Evolutionary conservation across 352 stramenopile genomes (phyloP).

Genomic region (Pythium plurisporium): DNA sequence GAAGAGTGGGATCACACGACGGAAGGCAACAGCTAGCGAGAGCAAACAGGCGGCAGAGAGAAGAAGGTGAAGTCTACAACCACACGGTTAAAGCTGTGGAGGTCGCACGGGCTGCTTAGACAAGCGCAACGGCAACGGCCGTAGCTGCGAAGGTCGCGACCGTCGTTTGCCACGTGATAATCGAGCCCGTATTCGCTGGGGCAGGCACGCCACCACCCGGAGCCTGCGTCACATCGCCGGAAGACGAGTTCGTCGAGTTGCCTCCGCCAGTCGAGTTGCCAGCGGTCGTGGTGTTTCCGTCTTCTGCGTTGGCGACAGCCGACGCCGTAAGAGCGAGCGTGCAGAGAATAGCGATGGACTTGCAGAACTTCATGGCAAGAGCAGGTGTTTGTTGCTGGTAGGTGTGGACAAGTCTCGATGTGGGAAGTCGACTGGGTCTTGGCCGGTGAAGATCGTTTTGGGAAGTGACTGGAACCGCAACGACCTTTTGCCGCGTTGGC

Average conservation of each 20-base stretch:
- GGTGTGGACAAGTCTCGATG: too few species aligned
- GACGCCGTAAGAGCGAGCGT: constrained; percentile 7
- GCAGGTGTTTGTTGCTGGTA: not conserved
- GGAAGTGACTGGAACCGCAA: constrained; percentile 4
- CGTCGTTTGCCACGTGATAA: constrained; percentile 17
- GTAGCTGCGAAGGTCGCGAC: constrained; percentile 11
- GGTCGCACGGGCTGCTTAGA: constrained; percentile 13
- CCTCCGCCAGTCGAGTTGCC: not conserved
- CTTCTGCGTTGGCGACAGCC: too few species aligned
- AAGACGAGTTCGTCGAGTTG: not conserved
- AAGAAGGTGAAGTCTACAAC: not conserved
- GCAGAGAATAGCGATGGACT: constrained; percentile 1
- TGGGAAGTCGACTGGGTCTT: not conserved
- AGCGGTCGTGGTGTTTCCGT: not conserved
- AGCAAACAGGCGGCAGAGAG: too few species aligned
- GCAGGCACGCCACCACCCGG: constrained; percentile 6
- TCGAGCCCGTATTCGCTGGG: not conserved
- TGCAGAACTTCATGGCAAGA: constrained; percentile 7
- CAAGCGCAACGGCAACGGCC: constrained; percentile 9
- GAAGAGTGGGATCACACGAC: not conserved
- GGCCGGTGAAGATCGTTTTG: constrained; percentile 3
- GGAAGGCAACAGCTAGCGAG: too few species aligned
- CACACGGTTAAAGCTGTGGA: too few species aligned
- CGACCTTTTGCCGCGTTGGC: too few species aligned
- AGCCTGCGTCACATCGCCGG: not conserved